These are phyloP conservation scores for Porcisia deanei DNA, from an alignment of 208 protist genomes.

Conservation along the genomic window DNA sequence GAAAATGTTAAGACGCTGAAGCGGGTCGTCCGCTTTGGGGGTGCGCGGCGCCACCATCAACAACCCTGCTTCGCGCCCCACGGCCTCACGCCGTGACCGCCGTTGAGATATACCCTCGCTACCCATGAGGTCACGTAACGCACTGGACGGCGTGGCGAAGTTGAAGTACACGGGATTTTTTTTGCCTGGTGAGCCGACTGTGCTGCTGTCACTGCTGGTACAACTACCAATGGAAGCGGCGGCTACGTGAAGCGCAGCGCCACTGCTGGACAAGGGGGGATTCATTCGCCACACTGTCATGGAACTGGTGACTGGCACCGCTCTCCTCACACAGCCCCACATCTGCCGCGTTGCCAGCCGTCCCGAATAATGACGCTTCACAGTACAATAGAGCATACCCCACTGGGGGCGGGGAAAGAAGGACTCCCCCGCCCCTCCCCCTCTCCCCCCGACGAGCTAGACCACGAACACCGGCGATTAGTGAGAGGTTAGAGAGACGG, in stretches of 20 bases:
- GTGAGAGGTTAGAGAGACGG: no score
- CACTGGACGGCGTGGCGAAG: constrained; percentile 24
- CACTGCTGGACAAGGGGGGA: background rate
- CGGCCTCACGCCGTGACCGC: background rate
- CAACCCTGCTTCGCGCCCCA: constrained; percentile 3
- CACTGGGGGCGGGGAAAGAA: no score
- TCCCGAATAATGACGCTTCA: no score
- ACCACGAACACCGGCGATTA: no score
- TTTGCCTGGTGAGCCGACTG: background rate
- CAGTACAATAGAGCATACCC: no score
- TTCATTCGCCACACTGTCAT: background rate
- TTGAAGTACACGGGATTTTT: constrained; percentile 30
- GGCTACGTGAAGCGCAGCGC: background rate
- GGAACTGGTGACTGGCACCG: background rate
- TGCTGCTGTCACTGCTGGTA: constrained; percentile 1
- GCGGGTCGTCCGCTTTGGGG: constrained; percentile 31
- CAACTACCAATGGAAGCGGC: background rate
- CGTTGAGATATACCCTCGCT: background rate
- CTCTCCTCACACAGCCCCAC: background rate
- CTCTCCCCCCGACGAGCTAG: no score
- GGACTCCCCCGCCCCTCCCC: no score
- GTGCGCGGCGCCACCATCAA: constrained; percentile 10
- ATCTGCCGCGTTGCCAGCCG: background rate
- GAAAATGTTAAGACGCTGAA: constrained; percentile 50
- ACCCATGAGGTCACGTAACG: background rate